Evolutionary conservation across 495 filamentous ascomycete species (phyloP), one percentile per base, ranked within the genome.

Genomic region (Filosporella fistucella): DNA sequence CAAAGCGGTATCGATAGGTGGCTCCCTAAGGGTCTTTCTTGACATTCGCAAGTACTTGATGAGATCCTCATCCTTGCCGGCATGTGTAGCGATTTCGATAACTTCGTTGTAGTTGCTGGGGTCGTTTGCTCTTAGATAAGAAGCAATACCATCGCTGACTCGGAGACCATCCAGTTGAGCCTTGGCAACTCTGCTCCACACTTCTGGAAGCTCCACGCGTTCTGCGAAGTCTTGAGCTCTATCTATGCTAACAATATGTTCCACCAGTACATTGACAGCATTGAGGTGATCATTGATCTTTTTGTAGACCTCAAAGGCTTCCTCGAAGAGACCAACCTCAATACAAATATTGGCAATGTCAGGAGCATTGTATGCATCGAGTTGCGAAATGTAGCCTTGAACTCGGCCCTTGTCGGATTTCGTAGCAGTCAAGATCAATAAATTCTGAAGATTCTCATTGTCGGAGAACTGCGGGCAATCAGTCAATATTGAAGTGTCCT

Each of bases 151-250:
- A 73, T 99, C 94, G 34, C 79, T 82, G 28, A 99, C 85, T 40
- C 94, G 89, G 18, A 97, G 82, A 55, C 94, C 94, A 64, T 97
- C 94, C 34, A 99, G 76, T 68, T 99, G 94, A 38, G 94, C 94
- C 77, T 99, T 99, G 56, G 89, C 94, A 54, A 99, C 89, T 72
- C 83, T 88, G 74, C 93, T 97, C 94, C 94, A 99, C n/a, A 99
- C 94, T 58, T 96, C 89, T 6, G 94, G 86, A 35, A 90, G 73
- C 60, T 99, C 94, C 43, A 96, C 88, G 52, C 89, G 89, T 61
- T 99, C 94, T 18, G 93, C 94, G 60, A 91, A 99, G 43, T 93
- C 89, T 58, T 95, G 93, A 1, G 94, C 91, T 54, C 94, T 85
- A 62, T 99, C 94, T 62, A 99, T 97, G 74, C 94, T 97, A 52